Conservation (phyloP, 495 filamentous ascomycete species). For the Penicillium atrosanguineum region DNA sequence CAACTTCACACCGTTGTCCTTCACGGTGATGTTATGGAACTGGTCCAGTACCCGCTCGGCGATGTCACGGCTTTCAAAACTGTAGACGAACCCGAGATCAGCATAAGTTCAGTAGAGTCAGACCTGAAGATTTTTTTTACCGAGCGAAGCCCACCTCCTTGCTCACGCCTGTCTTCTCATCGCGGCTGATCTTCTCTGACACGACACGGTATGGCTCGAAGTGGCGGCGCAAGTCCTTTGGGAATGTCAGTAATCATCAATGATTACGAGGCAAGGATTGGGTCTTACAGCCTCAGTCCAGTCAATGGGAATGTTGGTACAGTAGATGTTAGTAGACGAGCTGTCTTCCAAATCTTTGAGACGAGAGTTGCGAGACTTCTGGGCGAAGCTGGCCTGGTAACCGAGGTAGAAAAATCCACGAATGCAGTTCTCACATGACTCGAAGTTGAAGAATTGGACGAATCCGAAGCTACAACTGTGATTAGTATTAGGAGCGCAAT, state of each 20-base stretch:
- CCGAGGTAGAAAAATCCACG: constrained; percentile 90
- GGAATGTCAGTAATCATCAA: constrained; percentile 1
- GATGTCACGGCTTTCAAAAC: constrained; percentile 82
- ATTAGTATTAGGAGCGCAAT: constrained; percentile 12
- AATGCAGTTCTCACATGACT: constrained; percentile 92
- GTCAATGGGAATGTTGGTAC: constrained; percentile 87
- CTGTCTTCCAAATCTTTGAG: constrained; percentile 89
- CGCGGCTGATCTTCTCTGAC: constrained; percentile 89
- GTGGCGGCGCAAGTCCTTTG: constrained; percentile 39
- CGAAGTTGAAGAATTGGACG: constrained; percentile 83
- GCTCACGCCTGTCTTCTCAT: constrained; percentile 77
- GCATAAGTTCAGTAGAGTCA: not conserved
- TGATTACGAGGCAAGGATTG: not conserved
- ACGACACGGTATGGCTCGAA: constrained; percentile 82
- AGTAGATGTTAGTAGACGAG: constrained; percentile 89
- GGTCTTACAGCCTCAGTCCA: constrained; percentile 76
- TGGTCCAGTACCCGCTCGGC: constrained; percentile 82
- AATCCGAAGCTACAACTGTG: constrained; percentile 77
- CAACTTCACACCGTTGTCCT: constrained; percentile 70
- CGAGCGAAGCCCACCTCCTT: constrained; percentile 97
- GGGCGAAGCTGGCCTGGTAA: constrained; percentile 95
- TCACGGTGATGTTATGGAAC: constrained; percentile 64
- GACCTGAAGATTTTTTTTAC: constrained; percentile 44
- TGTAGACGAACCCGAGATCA: constrained; percentile 26
- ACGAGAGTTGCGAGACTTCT: constrained; percentile 95